Percentiles rank a stretch among this genome's conserved stretches.
phyloP scores from a whole-genome alignment of 2,329 filamentous ascomycete species.

The Botryosphaeria dothidea region DNA sequence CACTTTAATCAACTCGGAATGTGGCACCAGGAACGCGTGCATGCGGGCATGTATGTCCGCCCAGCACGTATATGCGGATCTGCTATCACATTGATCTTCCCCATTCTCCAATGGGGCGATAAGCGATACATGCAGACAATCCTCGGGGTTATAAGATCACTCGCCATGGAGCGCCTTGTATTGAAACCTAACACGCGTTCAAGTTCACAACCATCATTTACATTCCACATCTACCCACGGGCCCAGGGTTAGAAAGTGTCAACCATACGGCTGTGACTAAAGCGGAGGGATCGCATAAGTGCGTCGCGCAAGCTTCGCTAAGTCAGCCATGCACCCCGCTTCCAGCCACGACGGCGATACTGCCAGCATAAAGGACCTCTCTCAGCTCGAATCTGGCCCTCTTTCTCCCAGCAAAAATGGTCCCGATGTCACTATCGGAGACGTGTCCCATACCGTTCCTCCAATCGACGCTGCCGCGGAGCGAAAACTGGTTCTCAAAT shows the following conservation, averaged over 20 bases:
- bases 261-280: too few relatives aligned
- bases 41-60: background rate
- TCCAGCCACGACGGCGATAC: background rate
- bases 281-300: background rate
- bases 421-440: background rate
- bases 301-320: too few relatives aligned
- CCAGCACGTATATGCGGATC: background rate
- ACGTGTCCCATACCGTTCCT: background rate
- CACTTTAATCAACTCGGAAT: background rate
- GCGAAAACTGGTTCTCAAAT: slow-evolving; percentile 12
- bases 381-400: background rate
- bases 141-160: background rate
- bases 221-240: background rate
- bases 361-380: background rate
- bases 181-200: background rate
- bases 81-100: background rate
- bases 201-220: background rate
- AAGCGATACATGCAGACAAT: background rate
- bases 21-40: background rate
- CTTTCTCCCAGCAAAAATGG: background rate
- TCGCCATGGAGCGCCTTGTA: background rate
- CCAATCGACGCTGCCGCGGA: background rate
- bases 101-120: slow-evolving; percentile 11
- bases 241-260: background rate
- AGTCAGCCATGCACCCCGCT: background rate